phyloP scores from a whole-genome alignment of 202 grass and related monocot genomes.

The Carex sylvatica region DNA sequence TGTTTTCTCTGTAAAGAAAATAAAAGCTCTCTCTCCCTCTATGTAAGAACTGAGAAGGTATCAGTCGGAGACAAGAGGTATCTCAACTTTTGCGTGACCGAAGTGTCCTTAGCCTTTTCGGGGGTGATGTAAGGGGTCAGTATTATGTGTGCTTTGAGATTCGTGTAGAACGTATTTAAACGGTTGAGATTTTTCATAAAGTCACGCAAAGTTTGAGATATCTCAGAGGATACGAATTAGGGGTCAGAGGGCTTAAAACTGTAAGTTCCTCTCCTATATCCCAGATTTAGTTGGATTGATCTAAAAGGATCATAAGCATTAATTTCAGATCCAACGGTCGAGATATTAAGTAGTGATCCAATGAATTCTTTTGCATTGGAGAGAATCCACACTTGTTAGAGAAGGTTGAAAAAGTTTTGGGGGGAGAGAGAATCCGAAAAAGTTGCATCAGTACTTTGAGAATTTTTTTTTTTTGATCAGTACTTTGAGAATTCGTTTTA shows the following conservation, averaged over 20 bases:
- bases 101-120: no score
- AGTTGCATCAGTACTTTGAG: background rate
- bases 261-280: background rate
- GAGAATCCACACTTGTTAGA: background rate
- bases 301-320: background rate
- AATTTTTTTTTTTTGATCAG: no score
- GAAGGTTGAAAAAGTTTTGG: background rate
- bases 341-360: background rate
- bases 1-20: constrained; percentile 26
- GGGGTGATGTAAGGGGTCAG: no score
- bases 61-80: constrained; percentile 8
- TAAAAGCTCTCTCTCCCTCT: constrained; percentile 1
- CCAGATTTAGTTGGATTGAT: background rate
- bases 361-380: background rate
- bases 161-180: no score
- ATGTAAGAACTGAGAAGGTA: background rate
- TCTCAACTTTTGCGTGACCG: no score
- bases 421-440: constrained; percentile 13
- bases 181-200: no score
- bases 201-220: no score
- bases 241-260: background rate
- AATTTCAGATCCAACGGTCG: background rate
- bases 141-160: no score
- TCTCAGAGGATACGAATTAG: no score
- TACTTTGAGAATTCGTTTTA: constrained; percentile 1